phyloP scores from a whole-genome alignment of 345 rosid genomes.

The Aquilaria malaccensis region DNA sequence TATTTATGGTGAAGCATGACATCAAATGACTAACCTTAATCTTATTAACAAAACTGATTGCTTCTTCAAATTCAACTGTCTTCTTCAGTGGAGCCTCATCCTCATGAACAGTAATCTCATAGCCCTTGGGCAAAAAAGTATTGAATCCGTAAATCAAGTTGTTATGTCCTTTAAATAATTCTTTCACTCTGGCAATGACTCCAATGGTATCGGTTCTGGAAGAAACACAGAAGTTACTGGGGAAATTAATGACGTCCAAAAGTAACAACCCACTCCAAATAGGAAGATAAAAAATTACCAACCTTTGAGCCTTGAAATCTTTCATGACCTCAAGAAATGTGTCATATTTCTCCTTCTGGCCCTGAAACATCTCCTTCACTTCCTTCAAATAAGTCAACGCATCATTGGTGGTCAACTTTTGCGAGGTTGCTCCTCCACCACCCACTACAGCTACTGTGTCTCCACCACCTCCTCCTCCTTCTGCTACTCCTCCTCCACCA shows the following conservation, averaged over 20 bases:
- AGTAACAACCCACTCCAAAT: background rate
- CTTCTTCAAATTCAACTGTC: conserved; percentile 76
- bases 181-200: conserved; percentile 81
- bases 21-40: conserved; percentile 49
- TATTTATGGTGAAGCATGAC: conserved; percentile 3
- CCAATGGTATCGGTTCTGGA: conserved; percentile 77
- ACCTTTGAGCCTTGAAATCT: conserved; percentile 90
- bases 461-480: conserved; percentile 14
- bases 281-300: background rate
- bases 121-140: conserved; percentile 82
- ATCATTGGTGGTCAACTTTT: conserved; percentile 71
- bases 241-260: background rate
- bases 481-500: background rate
- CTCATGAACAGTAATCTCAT: conserved; percentile 71
- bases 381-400: conserved; percentile 70
- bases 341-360: conserved; percentile 75
- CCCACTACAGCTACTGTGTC: conserved; percentile 20
- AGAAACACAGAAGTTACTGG: background rate
- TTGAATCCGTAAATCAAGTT: conserved; percentile 78
- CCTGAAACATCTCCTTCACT: conserved; percentile 85
- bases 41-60: conserved; percentile 54
- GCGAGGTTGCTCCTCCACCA: conserved; percentile 18
- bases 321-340: conserved; percentile 84
- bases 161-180: conserved; percentile 77
- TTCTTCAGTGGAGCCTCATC: conserved; percentile 69